phyloP scores from a whole-genome alignment of 495 filamentous ascomycete species.

The Arthonia radiata region DNA sequence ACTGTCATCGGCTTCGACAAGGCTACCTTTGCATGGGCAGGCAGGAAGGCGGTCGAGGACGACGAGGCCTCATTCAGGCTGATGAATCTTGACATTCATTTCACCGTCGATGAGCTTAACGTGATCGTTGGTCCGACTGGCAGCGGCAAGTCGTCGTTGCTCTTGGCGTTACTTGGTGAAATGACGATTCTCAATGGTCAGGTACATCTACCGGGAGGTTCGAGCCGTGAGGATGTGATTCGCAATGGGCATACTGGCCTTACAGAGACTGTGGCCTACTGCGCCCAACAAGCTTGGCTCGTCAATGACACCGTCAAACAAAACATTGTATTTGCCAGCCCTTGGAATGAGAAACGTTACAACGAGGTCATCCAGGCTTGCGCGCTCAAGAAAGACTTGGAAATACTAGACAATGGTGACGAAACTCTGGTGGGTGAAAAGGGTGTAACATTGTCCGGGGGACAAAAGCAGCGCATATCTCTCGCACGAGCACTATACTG shows the following conservation, averaged over 20 bases:
- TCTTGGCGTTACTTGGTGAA: slow-evolving; percentile 92
- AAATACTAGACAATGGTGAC: slow-evolving; percentile 80
- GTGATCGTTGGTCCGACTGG: slow-evolving; percentile 84
- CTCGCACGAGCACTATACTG: slow-evolving; percentile 85
- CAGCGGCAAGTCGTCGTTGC: slow-evolving; percentile 76
- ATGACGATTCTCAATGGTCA: slow-evolving; percentile 70
- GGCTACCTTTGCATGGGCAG: slow-evolving; percentile 75
- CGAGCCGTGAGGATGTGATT: slow-evolving; percentile 59
- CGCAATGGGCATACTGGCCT: slow-evolving; percentile 66
- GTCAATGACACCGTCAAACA: slow-evolving; percentile 90
- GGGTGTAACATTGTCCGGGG: slow-evolving; percentile 87
- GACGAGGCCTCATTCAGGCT: slow-evolving; percentile 51
- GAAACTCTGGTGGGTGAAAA: slow-evolving; percentile 92
- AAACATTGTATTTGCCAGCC: slow-evolving; percentile 81
- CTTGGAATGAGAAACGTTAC: slow-evolving; percentile 64
- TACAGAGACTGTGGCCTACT: slow-evolving; percentile 83
- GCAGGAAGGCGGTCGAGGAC: slow-evolving; percentile 30
- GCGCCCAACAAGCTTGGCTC: slow-evolving; percentile 93
- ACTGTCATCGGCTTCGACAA: slow-evolving; percentile 58
- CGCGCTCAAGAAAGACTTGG: slow-evolving; percentile 75
- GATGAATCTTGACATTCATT: slow-evolving; percentile 52
- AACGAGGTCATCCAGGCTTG: slow-evolving; percentile 73
- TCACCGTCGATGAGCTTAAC: slow-evolving; percentile 59
- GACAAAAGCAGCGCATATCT: slow-evolving; percentile 95
- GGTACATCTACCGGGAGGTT: slow-evolving; percentile 60